These are phyloP conservation scores for Cladosporium sp. DNA, from an alignment of 2,329 filamentous ascomycete species.

Conservation along the genomic window DNA sequence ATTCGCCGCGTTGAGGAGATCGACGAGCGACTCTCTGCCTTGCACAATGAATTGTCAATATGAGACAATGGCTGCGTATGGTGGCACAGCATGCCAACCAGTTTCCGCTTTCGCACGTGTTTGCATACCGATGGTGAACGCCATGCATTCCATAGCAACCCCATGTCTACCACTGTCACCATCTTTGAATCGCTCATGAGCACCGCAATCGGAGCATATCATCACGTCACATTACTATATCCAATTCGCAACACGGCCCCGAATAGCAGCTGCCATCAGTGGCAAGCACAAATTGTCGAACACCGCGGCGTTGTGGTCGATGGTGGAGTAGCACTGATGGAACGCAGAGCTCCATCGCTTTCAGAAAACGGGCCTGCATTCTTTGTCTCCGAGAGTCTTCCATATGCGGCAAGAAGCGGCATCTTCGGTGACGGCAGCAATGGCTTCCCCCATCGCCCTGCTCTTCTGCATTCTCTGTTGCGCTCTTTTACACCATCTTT, in stretches of 20 bases:
- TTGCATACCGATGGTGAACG: background rate
- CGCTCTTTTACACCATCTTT: background rate
- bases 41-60: background rate
- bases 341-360: background rate
- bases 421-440: background rate
- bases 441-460: background rate
- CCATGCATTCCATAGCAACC: constrained; percentile 10
- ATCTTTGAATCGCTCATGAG: no score
- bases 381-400: constrained; percentile 5
- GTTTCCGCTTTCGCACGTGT: constrained; percentile 6
- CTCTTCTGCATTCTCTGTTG: background rate
- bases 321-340: no score
- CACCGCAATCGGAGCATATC: no score
- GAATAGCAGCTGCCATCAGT: no score
- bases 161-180: no score
- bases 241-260: no score
- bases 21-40: no score
- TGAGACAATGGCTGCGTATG: background rate
- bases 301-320: no score
- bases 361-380: background rate
- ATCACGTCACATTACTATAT: no score
- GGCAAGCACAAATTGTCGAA: no score
- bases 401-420: constrained; percentile 9
- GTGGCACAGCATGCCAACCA: background rate
- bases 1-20: no score